These are phyloP conservation scores for Exophiala sp. DNA, from an alignment of 2,329 filamentous ascomycete species.

Conservation along the genomic window DNA sequence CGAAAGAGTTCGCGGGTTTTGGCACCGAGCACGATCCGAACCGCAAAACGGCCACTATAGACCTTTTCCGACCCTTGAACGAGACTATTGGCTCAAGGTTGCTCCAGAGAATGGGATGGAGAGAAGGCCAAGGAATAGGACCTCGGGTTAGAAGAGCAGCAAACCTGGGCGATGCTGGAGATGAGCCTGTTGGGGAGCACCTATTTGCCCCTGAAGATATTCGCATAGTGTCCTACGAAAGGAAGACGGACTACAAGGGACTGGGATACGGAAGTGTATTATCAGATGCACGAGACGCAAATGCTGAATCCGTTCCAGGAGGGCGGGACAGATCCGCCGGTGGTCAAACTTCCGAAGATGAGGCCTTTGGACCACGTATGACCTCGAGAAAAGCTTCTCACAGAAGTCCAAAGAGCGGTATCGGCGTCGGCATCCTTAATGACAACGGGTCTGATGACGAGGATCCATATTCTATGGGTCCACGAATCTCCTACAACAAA, in stretches of 20 bases:
- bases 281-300: constrained; percentile 29
- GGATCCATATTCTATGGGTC: constrained; percentile 86
- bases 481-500: constrained; percentile 79
- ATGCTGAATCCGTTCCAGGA: background rate
- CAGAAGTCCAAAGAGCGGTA: constrained; percentile 59
- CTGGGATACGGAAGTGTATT: constrained; percentile 43
- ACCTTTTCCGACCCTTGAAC: constrained; percentile 64
- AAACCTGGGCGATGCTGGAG: constrained; percentile 47
- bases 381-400: constrained; percentile 32
- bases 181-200: constrained; percentile 50
- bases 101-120: constrained; percentile 91
- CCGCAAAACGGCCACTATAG: constrained; percentile 56
- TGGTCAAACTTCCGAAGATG: constrained; percentile 31
- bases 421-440: constrained; percentile 84
- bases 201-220: constrained; percentile 82
- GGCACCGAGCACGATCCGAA: constrained; percentile 57
- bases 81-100: constrained; percentile 84
- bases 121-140: constrained; percentile 85
- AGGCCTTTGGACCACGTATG: constrained; percentile 33
- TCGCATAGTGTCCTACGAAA: constrained; percentile 50
- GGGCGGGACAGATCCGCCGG: background rate
- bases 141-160: constrained; percentile 74
- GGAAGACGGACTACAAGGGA: constrained; percentile 44
- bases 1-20: constrained; percentile 66
- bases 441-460: constrained; percentile 94